Percentiles rank a stretch among this genome's conserved stretches.
phyloP scores from a whole-genome alignment of 2,329 filamentous ascomycete species.

The Ophiosphaerella korrae region DNA sequence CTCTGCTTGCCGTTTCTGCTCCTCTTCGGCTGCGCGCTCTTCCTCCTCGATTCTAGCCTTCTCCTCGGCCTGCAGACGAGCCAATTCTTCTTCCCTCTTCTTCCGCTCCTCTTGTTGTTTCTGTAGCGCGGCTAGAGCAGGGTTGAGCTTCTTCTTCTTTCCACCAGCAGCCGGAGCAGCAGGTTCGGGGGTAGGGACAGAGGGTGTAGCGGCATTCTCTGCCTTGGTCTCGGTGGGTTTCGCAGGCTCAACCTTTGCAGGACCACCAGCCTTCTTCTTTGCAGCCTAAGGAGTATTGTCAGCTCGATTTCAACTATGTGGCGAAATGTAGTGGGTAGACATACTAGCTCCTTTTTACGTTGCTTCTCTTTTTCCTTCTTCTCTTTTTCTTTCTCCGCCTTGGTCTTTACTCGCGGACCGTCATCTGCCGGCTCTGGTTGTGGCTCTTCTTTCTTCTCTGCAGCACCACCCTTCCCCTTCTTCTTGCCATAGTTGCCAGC shows the following conservation, averaged over 20 bases:
- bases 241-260: slow-evolving; percentile 49
- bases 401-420: slow-evolving; percentile 73
- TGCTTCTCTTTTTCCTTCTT: slow-evolving; percentile 99
- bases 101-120: slow-evolving; percentile 82
- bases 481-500: slow-evolving; percentile 68
- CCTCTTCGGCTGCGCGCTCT: slow-evolving; percentile 68
- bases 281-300: slow-evolving; percentile 44
- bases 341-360: slow-evolving; percentile 94
- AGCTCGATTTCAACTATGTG: neutral
- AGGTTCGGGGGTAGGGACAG: slow-evolving; percentile 31
- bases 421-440: slow-evolving; percentile 46
- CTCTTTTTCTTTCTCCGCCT: slow-evolving; percentile 97
- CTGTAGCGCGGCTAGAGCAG: slow-evolving; percentile 73
- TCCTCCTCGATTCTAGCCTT: slow-evolving; percentile 69
- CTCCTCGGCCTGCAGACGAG: slow-evolving; percentile 64
- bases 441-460: slow-evolving; percentile 47
- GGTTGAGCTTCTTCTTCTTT: slow-evolving; percentile 89
- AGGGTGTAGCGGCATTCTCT: slow-evolving; percentile 38
- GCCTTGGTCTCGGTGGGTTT: slow-evolving; percentile 49
- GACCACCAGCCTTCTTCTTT: slow-evolving; percentile 64
- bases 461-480: slow-evolving; percentile 65
- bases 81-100: slow-evolving; percentile 67
- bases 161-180: slow-evolving; percentile 52
- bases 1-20: slow-evolving; percentile 72
- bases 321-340: slow-evolving; percentile 19